Evolutionary conservation across 192 early-diverging fungal species (phyloP), one percentile per base, ranked within the genome.

Genomic region (Paraglomus brasilianum): DNA sequence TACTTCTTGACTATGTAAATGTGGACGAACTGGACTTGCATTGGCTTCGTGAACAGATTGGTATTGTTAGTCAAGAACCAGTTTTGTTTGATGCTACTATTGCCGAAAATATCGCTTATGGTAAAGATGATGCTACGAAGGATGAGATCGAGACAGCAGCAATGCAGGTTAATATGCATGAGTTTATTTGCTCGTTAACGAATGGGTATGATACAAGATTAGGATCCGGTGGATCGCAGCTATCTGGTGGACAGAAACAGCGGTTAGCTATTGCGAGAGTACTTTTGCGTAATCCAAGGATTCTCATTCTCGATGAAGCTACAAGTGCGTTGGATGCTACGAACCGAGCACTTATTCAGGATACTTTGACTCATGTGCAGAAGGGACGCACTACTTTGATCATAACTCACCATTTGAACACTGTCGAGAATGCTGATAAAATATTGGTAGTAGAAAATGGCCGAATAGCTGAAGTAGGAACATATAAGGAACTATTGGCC

Each of bases 41-140:
- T 39, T 79, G 80, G 77, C 85, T 81, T 81, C 87, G 91, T 53
- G 71, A 80, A 21, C 85, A 83, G 5, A 63, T 92, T 7, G 88
- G 87, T 8, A 77, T 85, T 56, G 89, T 92, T 17, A 83, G 81
- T 21, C 90, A 93, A 70, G 90, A 93, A 70, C 89, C 89, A 0
- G 82, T 84, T 9, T 71, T 94, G 40, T 92, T 94, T 78, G 83
- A 73, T 69, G 77, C 73, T 8, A 81, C 75, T 78, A 88, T 92
- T 65, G 74, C 75, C 30, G 89, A 92, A n/a, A 92, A 92, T 68
- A 80, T 89, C 47, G 72, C 83, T 7, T 89, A 88, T 69, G 88
- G 86, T 8, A 65, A 71, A 57, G 67, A 74, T 49, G 21, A 71
- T 50, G 88, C 90, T 14, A 85, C 89, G 0, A 75, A 90, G 49